Base-by-base conservation (phyloP, 768 basidiomycete genomes). In the Pholiota molesta region DNA sequence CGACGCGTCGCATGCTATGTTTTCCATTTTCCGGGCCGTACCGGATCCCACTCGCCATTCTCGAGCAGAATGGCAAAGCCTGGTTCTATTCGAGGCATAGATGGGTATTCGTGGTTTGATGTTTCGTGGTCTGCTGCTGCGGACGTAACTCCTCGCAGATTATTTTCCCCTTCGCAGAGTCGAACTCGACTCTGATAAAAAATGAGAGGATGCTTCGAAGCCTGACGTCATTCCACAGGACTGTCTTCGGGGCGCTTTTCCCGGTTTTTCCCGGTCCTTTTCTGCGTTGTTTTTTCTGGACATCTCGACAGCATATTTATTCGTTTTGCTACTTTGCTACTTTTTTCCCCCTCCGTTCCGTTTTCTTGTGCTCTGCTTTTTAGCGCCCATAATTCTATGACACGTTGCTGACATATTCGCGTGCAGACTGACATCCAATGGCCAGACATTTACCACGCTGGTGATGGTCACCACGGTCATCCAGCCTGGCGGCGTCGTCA, bases 361-460 rank as follows among this genome's bases (percentile, higher is more conserved):
- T 9, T n/a, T 45, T 21, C 2, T 6, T 45, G 26, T 26, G 26
- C 26, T 26, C 26, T 26, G 26, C 26, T 19, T 45, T 21, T 31
- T 31, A 31, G 31, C 31, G 31, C 21, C 19, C 44, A 19, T 45
- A n/a, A 8, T 35, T 47, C 47, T 8, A 9, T 49, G 21, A 49
- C 29, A 33, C 4, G 4, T 58, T 21, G 45, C 57, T 54, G 61
- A 39, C 33, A 5, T 21, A 13, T 49, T 19, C 55, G 57, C 42
- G 31, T 21, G 16, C 40, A 72, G 71, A 40, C 26, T 66, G 21
- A 67, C 66, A 14, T 65, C 64, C 13, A 56, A 68, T 66, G 69
- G 69, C 16, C 62, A 66, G 52, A 45, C 61, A n/a, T 55, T 62
- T 31, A 69, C 68, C 33, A 62, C 68, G 17, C 52, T 65, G 14